These are phyloP conservation scores for Colletotrichum sublineola DNA, from an alignment of 2,329 filamentous ascomycete species.

Conservation along the genomic window DNA sequence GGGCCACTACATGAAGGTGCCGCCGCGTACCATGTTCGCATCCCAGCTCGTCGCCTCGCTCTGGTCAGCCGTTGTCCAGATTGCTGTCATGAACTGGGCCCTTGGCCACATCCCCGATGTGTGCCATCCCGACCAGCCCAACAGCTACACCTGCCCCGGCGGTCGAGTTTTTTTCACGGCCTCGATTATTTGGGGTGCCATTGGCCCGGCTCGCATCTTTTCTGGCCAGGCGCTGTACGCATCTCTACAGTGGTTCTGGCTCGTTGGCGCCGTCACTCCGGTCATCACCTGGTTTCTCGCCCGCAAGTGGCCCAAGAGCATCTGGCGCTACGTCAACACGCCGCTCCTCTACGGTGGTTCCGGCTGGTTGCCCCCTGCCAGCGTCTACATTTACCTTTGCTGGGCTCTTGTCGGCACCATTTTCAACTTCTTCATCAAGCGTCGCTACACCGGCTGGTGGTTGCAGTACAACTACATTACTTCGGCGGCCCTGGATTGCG, in stretches of 20 bases:
- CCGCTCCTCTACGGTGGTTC: slow-evolving; percentile 78
- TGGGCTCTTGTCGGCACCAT: slow-evolving; percentile 77
- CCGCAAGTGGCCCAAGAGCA: slow-evolving; percentile 70
- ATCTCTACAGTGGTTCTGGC: slow-evolving; percentile 77
- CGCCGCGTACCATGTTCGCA: slow-evolving; percentile 72
- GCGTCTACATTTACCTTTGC: slow-evolving; percentile 77
- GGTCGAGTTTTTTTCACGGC: slow-evolving; percentile 74
- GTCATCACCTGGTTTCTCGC: slow-evolving; percentile 74
- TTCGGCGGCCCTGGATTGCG: slow-evolving; percentile 78
- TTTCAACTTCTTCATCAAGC: slow-evolving; percentile 78
- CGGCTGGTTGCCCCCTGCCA: slow-evolving; percentile 75
- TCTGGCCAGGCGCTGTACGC: slow-evolving; percentile 72
- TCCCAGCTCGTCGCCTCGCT: slow-evolving; percentile 71
- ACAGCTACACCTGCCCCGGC: slow-evolving; percentile 69
- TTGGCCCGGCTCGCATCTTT: slow-evolving; percentile 79
- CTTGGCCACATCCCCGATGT: slow-evolving; percentile 72
- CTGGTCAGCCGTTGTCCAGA: slow-evolving; percentile 73
- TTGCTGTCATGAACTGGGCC: slow-evolving; percentile 76
- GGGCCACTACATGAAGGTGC: slow-evolving; percentile 77
- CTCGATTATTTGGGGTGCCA: slow-evolving; percentile 80
- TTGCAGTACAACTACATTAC: slow-evolving; percentile 83
- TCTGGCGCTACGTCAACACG: slow-evolving; percentile 75
- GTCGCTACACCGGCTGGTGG: slow-evolving; percentile 79
- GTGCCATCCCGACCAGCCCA: slow-evolving; percentile 66
- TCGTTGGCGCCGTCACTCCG: slow-evolving; percentile 74